These are phyloP conservation scores for Sclerotinia subarctica DNA, from an alignment of 2,329 filamentous ascomycete species.

Conservation along the genomic window DNA sequence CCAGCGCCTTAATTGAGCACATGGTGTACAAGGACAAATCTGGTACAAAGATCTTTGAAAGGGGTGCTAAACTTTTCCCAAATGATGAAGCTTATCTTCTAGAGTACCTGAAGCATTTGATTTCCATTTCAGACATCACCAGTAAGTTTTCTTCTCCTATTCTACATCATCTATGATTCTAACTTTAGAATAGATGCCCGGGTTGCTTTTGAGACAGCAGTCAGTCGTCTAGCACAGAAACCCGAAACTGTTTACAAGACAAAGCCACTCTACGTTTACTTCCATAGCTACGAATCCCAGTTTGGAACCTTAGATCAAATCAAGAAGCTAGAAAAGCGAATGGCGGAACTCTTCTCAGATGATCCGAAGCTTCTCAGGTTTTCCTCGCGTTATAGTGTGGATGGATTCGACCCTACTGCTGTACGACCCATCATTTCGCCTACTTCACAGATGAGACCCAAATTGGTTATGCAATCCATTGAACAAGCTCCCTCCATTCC, in stretches of 20 bases:
- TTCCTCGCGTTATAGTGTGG: slow-evolving; percentile 67
- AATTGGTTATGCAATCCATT: slow-evolving; percentile 52
- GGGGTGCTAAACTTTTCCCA: slow-evolving; percentile 87
- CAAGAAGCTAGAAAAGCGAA: slow-evolving; percentile 83
- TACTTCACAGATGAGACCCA: slow-evolving; percentile 69
- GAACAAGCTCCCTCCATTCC: slow-evolving; percentile 49
- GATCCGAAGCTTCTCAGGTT: slow-evolving; percentile 77
- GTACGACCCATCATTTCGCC: slow-evolving; percentile 84
- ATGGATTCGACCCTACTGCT: slow-evolving; percentile 76
- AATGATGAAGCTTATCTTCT: slow-evolving; percentile 91
- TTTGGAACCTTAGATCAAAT: slow-evolving; percentile 93
- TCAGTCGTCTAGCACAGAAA: slow-evolving; percentile 76
- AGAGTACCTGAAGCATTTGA: slow-evolving; percentile 92
- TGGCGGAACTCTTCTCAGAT: slow-evolving; percentile 89
- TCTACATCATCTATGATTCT: slow-evolving; percentile 18
- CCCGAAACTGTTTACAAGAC: slow-evolving; percentile 71
- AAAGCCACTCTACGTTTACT: slow-evolving; percentile 83
- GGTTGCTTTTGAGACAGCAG: slow-evolving; percentile 92
- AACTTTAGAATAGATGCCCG: slow-evolving; percentile 66
- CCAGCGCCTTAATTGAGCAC: slow-evolving; percentile 88
- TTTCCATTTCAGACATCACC: slow-evolving; percentile 87
- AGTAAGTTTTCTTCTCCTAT: slow-evolving; percentile 56
- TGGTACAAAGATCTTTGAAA: slow-evolving; percentile 92
- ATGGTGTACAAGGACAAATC: slow-evolving; percentile 93
- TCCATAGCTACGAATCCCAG: slow-evolving; percentile 92